These are phyloP conservation scores for Eutypella sp. DNA, from an alignment of 2,329 filamentous ascomycete genomes.

Conservation along the genomic window DNA sequence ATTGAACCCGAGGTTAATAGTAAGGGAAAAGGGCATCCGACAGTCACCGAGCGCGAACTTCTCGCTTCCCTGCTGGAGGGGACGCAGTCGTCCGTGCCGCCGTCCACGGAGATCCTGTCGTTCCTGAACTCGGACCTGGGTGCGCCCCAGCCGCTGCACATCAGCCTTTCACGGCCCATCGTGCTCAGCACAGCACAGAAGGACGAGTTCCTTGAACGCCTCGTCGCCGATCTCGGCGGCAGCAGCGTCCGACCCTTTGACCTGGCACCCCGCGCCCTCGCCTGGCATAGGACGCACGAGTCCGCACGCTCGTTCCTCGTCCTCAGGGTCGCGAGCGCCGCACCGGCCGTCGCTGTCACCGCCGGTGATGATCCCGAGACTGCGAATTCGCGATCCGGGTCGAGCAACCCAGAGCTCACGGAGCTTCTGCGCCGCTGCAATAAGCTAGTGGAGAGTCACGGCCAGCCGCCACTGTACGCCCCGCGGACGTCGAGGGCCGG, in stretches of 20 bases:
- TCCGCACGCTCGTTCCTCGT: constrained; percentile 81
- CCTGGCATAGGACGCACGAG: constrained; percentile 49
- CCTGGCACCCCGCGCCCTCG: constrained; percentile 34
- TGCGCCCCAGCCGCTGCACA: constrained; percentile 75
- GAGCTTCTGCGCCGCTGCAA: constrained; percentile 65
- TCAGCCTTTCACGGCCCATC: constrained; percentile 83
- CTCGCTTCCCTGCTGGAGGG: constrained; percentile 40
- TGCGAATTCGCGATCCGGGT: neutral
- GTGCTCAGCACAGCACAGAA: constrained; percentile 69
- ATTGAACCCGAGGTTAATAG: too few species aligned
- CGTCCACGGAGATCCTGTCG: constrained; percentile 43
- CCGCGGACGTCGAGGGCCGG: constrained; percentile 5
- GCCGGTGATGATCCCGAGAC: neutral
- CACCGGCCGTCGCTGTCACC: constrained; percentile 14
- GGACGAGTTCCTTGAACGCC: constrained; percentile 56
- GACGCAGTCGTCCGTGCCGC: constrained; percentile 27
- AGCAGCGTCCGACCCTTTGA: constrained; percentile 36
- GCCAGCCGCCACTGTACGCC: constrained; percentile 68
- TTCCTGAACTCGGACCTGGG: constrained; percentile 75
- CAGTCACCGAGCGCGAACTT: constrained; percentile 36
- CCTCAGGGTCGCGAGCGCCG: constrained; percentile 48
- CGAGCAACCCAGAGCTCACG: constrained; percentile 49
- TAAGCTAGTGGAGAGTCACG: constrained; percentile 49
- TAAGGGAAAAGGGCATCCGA: constrained; percentile 21
- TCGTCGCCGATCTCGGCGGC: constrained; percentile 35